Evolutionary conservation across 164 flowering plant species (phyloP).

Genomic region (Taxillus chinensis): DNA sequence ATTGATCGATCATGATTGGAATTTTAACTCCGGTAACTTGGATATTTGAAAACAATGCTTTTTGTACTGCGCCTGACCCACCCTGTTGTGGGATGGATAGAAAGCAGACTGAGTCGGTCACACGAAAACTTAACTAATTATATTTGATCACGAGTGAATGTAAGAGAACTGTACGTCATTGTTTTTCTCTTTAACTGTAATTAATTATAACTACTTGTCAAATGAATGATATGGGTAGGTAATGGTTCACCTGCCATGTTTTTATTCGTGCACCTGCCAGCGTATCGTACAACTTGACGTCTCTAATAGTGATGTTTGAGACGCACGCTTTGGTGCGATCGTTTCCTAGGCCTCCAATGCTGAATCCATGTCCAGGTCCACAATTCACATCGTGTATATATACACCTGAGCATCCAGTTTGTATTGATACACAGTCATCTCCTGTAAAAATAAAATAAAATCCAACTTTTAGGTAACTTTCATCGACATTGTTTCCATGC

Average conservation of each 20-base stretch:
- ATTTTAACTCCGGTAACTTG: constrained; percentile 34
- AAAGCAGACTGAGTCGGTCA: background rate
- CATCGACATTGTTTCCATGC: background rate
- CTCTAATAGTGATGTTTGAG: constrained; percentile 35
- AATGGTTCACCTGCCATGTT: constrained; percentile 40
- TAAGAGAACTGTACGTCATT: too few relatives aligned
- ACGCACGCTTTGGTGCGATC: constrained; percentile 42
- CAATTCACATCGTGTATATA: constrained; percentile 28
- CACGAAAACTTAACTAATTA: background rate
- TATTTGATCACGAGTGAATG: background rate
- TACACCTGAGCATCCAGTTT: constrained; percentile 31
- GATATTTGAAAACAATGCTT: constrained; percentile 32
- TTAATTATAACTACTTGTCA: background rate
- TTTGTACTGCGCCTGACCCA: constrained; percentile 35
- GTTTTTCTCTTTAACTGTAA: too few relatives aligned
- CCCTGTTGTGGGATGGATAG: constrained; percentile 16
- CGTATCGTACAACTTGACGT: constrained; percentile 26
- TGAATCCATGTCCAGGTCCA: constrained; percentile 49
- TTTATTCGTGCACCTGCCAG: constrained; percentile 40
- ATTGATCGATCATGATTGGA: constrained; percentile 42
- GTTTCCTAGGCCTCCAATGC: constrained; percentile 44
- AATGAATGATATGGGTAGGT: too few relatives aligned
- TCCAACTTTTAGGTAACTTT: too few relatives aligned
- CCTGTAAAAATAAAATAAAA: constrained; percentile 21
- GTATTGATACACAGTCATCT: constrained; percentile 44